Base-by-base conservation (phyloP, 1,284 basidiomycete species). In the Austroboletus niveus region DNA sequence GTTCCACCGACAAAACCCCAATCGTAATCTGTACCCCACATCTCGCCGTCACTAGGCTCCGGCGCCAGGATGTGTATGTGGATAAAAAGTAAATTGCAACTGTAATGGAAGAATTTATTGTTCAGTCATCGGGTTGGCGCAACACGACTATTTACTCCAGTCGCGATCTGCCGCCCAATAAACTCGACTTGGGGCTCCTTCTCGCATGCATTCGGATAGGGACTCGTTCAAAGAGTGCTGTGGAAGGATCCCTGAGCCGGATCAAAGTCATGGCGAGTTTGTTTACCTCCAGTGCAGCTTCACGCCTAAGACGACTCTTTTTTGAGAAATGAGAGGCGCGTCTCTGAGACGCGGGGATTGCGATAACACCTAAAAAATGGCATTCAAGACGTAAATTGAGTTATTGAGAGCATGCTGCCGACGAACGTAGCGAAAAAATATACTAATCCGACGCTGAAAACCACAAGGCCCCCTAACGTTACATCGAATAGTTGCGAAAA, bases 201-300 rank as follows among this genome's bases (percentile, higher is more conserved):
- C 42, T 46, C 52, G 51, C 40, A 34, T 45, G 40, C 40, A n/a
- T 24, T 22, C 36, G 44, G 40, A 60, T 53, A 60, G 27, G 17
- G 40, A 52, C 50, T 52, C 47, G 59, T 49, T 42, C 17, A 42
- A 48, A 45, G 31, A 47, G 42, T 32, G 42, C 49, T 38, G 42
- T 51, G 24, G 42, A 56, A 55, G 47, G 46, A 50, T 65, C 63
- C 52, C 65, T 63, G 59, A 64, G 38, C 50, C 61, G 63, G 61
- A 63, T 67, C 62, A 67, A 60, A 55, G 22, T 45, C 51, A 47
- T 50, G 48, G 44, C 34, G 41, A 49, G 52, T 49, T 53, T 46
- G 52, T 48, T 42, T 51, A 51, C 41, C 44, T 54, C 45, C 47
- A 55, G 48, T 51, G 31, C 42, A 24, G 40, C 50, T 43, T 53